These are phyloP conservation scores for Yarrowia porcina DNA, from an alignment of 805 yeast species.

Conservation along the genomic window DNA sequence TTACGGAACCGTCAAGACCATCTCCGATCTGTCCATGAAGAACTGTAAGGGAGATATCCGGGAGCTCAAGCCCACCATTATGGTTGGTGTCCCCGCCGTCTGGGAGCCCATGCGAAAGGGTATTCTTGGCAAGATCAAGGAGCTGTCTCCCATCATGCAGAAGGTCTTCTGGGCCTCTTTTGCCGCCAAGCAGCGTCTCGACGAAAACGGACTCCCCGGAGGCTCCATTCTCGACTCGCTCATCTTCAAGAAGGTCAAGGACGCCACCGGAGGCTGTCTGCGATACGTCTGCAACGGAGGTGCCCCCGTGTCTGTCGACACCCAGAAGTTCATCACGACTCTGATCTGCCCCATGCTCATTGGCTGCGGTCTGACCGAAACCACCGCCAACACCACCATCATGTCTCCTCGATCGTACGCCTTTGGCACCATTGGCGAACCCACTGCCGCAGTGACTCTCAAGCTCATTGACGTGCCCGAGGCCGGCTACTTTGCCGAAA, in stretches of 20 bases:
- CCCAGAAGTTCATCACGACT: constrained; percentile 75
- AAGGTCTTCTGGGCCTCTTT: constrained; percentile 87
- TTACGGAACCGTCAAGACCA: constrained; percentile 88
- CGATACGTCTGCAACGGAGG: constrained; percentile 83
- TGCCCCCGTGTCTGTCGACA: constrained; percentile 76
- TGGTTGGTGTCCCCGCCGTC: constrained; percentile 99
- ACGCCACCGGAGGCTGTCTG: constrained; percentile 91
- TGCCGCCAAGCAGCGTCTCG: constrained; percentile 64
- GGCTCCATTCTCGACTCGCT: constrained; percentile 70
- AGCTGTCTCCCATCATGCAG: constrained; percentile 63
- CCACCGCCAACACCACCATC: constrained; percentile 83
- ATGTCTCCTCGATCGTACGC: constrained; percentile 63
- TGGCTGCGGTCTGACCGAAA: constrained; percentile 97
- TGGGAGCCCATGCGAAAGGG: constrained; percentile 97
- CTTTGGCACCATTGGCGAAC: constrained; percentile 74
- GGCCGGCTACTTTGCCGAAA: constrained; percentile 84
- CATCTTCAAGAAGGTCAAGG: constrained; percentile 82
- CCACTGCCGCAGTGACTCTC: constrained; percentile 77
- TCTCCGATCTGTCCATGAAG: constrained; percentile 74
- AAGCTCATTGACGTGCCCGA: constrained; percentile 90
- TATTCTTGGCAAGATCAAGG: constrained; percentile 67
- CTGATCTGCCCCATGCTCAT: constrained; percentile 81
- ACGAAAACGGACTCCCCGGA: constrained; percentile 61
- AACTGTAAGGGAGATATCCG: constrained; percentile 87
- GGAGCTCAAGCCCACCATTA: constrained; percentile 82